Conservation (phyloP, 495 filamentous ascomycete genomes). For the Hypoxylon cercidicola region DNA sequence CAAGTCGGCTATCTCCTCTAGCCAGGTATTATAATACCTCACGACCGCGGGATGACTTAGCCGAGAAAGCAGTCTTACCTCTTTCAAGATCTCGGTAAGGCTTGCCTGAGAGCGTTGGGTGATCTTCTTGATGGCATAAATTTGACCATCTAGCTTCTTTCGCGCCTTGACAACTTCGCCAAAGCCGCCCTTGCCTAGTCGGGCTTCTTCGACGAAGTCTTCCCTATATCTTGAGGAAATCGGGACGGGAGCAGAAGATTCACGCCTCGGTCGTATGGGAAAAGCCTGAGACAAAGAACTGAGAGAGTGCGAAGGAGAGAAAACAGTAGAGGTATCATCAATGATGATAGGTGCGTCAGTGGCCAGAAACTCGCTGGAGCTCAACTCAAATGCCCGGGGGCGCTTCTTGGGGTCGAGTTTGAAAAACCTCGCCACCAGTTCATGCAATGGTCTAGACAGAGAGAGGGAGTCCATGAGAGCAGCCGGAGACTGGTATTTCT, state of each 20-base stretch:
- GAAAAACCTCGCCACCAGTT: slow-evolving; percentile 85
- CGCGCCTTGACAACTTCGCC: slow-evolving; percentile 97
- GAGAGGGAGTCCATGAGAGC: slow-evolving; percentile 68
- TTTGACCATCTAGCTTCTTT: slow-evolving; percentile 89
- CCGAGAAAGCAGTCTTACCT: slow-evolving; percentile 88
- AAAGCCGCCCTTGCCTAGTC: slow-evolving; percentile 92
- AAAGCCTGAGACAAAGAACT: slow-evolving; percentile 51
- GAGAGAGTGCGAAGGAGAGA: slow-evolving; percentile 50
- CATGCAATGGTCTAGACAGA: slow-evolving; percentile 77
- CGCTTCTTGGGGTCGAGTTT: slow-evolving; percentile 83
- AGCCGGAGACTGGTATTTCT: slow-evolving; percentile 81
- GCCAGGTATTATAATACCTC: slow-evolving; percentile 94
- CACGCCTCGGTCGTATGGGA: slow-evolving; percentile 57
- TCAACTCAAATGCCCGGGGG: slow-evolving; percentile 87
- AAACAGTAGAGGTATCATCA: slow-evolving; percentile 49
- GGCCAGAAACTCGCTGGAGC: slow-evolving; percentile 85
- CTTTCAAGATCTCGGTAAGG: slow-evolving; percentile 86
- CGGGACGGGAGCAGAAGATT: slow-evolving; percentile 58
- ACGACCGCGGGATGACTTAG: slow-evolving; percentile 97
- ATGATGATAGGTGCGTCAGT: slow-evolving; percentile 67
- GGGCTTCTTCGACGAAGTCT: slow-evolving; percentile 90
- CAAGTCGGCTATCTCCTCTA: slow-evolving; percentile 74
- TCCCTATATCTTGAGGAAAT: slow-evolving; percentile 77
- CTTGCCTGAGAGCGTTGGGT: slow-evolving; percentile 81
- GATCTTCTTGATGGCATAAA: slow-evolving; percentile 98